These are phyloP conservation scores for Cladophialophora carrionii DNA, from an alignment of 2,329 filamentous ascomycete genomes.

Conservation along the genomic window DNA sequence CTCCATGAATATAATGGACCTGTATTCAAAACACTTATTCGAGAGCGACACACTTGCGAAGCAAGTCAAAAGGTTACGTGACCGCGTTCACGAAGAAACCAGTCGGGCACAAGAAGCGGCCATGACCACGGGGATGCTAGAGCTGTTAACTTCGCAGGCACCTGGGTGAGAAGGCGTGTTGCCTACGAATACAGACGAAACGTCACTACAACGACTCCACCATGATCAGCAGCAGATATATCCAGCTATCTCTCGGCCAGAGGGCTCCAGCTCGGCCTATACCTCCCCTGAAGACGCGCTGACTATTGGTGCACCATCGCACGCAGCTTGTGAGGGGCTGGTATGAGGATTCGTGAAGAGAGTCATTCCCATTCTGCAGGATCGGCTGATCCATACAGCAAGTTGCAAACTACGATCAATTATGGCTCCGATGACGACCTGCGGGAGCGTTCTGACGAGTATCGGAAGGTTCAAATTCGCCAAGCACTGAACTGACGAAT, in stretches of 20 bases:
- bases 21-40: constrained; percentile 80
- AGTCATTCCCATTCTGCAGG: neutral
- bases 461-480: neutral
- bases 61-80: constrained; percentile 69
- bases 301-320: neutral
- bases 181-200: neutral
- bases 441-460: neutral
- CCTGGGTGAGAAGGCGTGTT: constrained; percentile 10
- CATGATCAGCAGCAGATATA: neutral
- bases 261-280: neutral
- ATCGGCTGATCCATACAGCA: neutral
- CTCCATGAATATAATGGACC: constrained; percentile 77
- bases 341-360: neutral
- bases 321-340: neutral
- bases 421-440: neutral
- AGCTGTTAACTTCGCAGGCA: constrained; percentile 54
- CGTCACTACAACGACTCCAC: neutral
- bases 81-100: constrained; percentile 73
- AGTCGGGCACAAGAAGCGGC: constrained; percentile 82
- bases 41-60: constrained; percentile 72
- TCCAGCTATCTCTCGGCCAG: neutral
- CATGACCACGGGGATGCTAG: constrained; percentile 84
- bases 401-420: neutral
- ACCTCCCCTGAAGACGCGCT: neutral
- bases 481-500: neutral